These are phyloP conservation scores for Tetrapisispora namnaoensis DNA, from an alignment of 805 yeast genomes.

Conservation along the genomic window DNA sequence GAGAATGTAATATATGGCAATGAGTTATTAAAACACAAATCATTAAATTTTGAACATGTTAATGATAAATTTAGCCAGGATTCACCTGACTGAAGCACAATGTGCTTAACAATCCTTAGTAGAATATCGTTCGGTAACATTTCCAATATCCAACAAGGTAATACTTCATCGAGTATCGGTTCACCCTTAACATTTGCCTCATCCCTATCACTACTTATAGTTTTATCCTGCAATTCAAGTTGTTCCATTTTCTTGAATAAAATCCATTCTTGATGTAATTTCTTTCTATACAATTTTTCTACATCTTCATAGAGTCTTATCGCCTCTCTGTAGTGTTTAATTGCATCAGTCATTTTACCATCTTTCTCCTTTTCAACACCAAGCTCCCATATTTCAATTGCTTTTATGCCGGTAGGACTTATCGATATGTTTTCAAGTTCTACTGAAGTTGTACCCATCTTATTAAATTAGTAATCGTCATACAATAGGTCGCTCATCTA, in stretches of 20 bases:
- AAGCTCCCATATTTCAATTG: conserved; percentile 54
- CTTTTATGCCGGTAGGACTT: conserved; percentile 23
- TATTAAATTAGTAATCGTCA: not conserved
- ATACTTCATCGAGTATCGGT: conserved; percentile 17
- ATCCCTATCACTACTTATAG: conserved; percentile 4
- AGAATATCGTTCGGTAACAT: conserved; percentile 52
- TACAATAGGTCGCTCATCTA: not conserved
- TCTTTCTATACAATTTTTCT: conserved; percentile 57
- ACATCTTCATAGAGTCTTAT: conserved; percentile 46
- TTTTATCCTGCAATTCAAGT: conserved; percentile 1
- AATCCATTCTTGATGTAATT: conserved; percentile 37
- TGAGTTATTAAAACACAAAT: conserved; percentile 44
- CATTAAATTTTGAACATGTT: conserved; percentile 48
- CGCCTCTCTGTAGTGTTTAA: conserved; percentile 62
- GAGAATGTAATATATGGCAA: conserved; percentile 44
- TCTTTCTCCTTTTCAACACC: conserved; percentile 63
- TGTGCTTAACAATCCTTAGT: conserved; percentile 37
- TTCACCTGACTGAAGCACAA: conserved; percentile 43
- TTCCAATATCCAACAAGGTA: conserved; percentile 35
- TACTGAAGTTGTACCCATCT: not conserved
- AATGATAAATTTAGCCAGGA: conserved; percentile 56
- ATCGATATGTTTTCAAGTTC: not conserved
- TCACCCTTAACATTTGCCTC: conserved; percentile 7
- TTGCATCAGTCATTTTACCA: conserved; percentile 79
- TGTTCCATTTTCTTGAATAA: conserved; percentile 17